These are phyloP conservation scores for Houttuynia cordata DNA, from an alignment of 164 flowering plant species.

Conservation along the genomic window DNA sequence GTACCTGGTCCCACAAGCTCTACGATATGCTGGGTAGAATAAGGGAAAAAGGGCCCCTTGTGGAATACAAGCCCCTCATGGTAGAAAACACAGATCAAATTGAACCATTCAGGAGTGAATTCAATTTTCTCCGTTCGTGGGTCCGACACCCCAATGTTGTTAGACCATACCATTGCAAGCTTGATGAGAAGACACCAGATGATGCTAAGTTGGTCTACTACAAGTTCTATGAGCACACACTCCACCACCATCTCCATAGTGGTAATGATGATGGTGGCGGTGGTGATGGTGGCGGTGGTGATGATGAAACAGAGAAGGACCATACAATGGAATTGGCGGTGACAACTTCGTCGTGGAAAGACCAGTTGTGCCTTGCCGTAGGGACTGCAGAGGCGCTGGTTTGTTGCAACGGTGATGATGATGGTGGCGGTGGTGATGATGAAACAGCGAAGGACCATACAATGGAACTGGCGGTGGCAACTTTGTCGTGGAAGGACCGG, in stretches of 20 bases:
- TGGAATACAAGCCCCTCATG: constrained; percentile 12
- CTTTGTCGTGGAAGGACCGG: no score
- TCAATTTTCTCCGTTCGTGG: constrained; percentile 10
- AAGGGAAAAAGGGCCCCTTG: not conserved
- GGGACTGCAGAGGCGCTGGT: no score
- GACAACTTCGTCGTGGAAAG: constrained; percentile 11
- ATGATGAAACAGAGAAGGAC: no score
- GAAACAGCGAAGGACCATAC: no score
- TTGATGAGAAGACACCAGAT: constrained; percentile 10
- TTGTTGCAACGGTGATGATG: no score
- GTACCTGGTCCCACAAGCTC: no score
- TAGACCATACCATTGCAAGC: constrained; percentile 17
- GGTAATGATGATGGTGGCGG: no score
- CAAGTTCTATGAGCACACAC: constrained; percentile 15
- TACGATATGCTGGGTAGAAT: not conserved
- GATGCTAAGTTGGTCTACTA: constrained; percentile 21
- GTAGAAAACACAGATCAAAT: constrained; percentile 11
- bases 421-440: no score
- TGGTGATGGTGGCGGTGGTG: no score
- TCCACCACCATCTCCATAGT: constrained; percentile 11
- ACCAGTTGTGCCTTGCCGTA: constrained; percentile 19
- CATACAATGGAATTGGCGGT: not conserved
- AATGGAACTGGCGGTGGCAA: no score
- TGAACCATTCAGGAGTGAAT: constrained; percentile 15
- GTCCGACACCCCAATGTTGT: constrained; percentile 20